Evolutionary conservation across 257 asterid genomes (phyloP).

Genomic region (Solanum etuberosum): DNA sequence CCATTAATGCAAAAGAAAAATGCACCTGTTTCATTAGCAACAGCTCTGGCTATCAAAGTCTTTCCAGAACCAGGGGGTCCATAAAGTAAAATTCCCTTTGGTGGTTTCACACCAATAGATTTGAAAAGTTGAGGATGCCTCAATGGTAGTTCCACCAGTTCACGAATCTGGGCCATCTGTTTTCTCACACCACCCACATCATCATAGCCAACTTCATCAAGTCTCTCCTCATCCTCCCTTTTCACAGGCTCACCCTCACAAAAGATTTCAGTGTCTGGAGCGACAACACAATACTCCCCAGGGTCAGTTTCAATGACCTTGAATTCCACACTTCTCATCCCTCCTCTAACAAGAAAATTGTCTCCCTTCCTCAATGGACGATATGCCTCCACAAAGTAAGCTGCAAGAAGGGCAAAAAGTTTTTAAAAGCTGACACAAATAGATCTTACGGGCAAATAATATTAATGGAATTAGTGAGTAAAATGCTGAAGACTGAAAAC

Average conservation of each 20-base stretch:
- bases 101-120: constrained; percentile 66
- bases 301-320: constrained; percentile 58
- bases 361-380: constrained; percentile 63
- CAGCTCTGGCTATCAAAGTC: constrained; percentile 50
- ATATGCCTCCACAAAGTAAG: constrained; percentile 57
- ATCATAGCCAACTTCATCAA: constrained; percentile 63
- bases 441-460: neutral
- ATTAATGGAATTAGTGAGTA: neutral
- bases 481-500: neutral
- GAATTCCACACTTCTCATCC: constrained; percentile 65
- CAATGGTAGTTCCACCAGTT: constrained; percentile 57
- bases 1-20: constrained; percentile 53
- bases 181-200: constrained; percentile 68
- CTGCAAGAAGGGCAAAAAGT: constrained; percentile 13
- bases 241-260: constrained; percentile 61
- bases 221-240: constrained; percentile 58
- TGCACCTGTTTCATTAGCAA: constrained; percentile 57
- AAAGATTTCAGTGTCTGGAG: constrained; percentile 61
- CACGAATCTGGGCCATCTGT: constrained; percentile 76
- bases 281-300: constrained; percentile 62
- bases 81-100: constrained; percentile 51
- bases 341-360: constrained; percentile 60
- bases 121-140: constrained; percentile 72
- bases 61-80: constrained; percentile 60
- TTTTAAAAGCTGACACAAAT: neutral